Conservation (phyloP, 768 basidiomycete genomes). For the Lactarius sanguifluus region DNA sequence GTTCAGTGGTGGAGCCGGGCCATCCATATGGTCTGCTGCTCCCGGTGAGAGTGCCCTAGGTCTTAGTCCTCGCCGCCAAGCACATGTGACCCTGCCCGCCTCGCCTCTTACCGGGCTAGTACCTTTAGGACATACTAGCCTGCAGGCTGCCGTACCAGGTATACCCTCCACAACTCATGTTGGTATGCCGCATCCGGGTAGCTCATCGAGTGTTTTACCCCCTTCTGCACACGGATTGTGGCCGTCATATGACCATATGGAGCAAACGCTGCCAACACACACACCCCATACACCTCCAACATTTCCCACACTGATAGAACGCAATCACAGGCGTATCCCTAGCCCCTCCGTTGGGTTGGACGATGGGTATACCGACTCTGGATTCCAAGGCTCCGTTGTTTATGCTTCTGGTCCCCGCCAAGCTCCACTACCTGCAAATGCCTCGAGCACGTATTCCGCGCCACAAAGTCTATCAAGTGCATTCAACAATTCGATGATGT, state of each 20-base stretch:
- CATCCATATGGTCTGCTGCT: conserved; percentile 69
- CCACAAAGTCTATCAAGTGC: conserved; percentile 12
- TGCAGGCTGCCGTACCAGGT: conserved; percentile 4
- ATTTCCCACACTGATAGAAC: conserved; percentile 11
- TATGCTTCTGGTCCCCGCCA: conserved; percentile 24
- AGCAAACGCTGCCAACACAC: conserved; percentile 12
- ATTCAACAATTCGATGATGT: conserved; percentile 17
- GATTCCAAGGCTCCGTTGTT: conserved; percentile 16
- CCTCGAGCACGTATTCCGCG: conserved; percentile 3
- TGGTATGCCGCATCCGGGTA: background rate
- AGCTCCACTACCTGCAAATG: conserved; percentile 6
- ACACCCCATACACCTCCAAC: background rate
- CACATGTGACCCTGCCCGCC: conserved; percentile 5
- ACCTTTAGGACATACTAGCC: conserved; percentile 10
- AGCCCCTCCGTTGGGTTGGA: conserved; percentile 9
- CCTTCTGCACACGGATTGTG: conserved; percentile 20
- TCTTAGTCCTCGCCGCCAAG: conserved; percentile 25
- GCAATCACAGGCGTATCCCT: conserved; percentile 9
- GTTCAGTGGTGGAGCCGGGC: conserved; percentile 46
- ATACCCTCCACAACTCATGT: conserved; percentile 3
- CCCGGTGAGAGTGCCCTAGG: conserved; percentile 43
- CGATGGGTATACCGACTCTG: conserved; percentile 8
- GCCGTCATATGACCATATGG: conserved; percentile 19
- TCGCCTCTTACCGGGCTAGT: conserved; percentile 14
- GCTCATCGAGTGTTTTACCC: conserved; percentile 2